phyloP scores from a whole-genome alignment of 169 alveolate species.

The Ichthyophthirius multifiliis region DNA sequence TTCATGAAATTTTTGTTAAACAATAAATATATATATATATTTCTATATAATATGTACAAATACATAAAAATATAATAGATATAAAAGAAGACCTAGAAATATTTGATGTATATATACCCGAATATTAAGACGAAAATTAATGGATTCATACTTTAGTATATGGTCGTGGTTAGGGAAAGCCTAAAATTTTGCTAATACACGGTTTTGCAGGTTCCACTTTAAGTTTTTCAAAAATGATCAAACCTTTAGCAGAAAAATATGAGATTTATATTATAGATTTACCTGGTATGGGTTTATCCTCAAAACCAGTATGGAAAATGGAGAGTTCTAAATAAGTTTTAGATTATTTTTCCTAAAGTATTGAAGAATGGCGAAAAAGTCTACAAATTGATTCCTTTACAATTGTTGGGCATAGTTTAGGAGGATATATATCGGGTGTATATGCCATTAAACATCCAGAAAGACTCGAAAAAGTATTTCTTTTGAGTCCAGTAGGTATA shows the following conservation, averaged over 20 bases:
- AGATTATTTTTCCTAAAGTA: conserved; percentile 48
- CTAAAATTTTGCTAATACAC: conserved; percentile 37
- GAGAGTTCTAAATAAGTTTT: conserved; percentile 33
- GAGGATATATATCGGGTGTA: conserved; percentile 56
- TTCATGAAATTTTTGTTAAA: too few relatives aligned
- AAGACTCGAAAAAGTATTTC: conserved; percentile 3
- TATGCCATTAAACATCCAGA: conserved; percentile 47
- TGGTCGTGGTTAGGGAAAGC: conserved; percentile 4
- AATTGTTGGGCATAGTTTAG: conserved; percentile 61
- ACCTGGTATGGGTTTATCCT: conserved; percentile 61
- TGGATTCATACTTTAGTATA: conserved; percentile 29
- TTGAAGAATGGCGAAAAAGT: conserved; percentile 38
- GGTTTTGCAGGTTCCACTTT: conserved; percentile 62
- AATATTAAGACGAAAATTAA: background rate
- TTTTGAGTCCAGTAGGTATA: conserved; percentile 35
- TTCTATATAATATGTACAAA: too few relatives aligned
- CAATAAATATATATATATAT: too few relatives aligned
- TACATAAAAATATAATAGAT: background rate
- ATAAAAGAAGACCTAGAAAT: background rate
- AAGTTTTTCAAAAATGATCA: conserved; percentile 40
- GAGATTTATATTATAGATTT: conserved; percentile 50
- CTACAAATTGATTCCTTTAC: conserved; percentile 32
- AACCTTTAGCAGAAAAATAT: conserved; percentile 25
- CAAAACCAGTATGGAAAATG: conserved; percentile 41
- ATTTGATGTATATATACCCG: conserved; percentile 7